Evolutionary conservation across 441 rosid genomes (phyloP), one percentile per base, ranked within the genome.

Genomic region (Corymbia calophylla): DNA sequence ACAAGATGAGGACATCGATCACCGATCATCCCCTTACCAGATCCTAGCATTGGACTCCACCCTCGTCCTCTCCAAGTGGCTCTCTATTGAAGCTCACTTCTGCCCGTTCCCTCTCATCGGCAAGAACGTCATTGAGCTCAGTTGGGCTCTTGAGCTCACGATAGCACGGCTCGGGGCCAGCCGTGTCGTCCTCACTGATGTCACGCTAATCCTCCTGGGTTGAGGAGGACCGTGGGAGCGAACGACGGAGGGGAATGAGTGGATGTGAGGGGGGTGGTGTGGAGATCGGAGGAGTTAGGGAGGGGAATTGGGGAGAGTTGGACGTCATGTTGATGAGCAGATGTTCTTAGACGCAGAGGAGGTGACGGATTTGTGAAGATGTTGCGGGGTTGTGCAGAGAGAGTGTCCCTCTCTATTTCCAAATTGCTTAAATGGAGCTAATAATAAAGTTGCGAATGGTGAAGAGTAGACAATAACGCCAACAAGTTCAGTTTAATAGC

Each of bases 271-370:
- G 91, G 93, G 77, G 91, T 89, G 53, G 64, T 0, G 7, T 58
- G n/a, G n/a, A 14, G 64, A 25, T 10, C 0, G 0, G 0, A 1
- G 62, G 62, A 58, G 89, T 80, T 87, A 39, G 6, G 1, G 25
- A 88, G 86, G 62, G 86, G 12, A 68, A 54, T 90, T 1, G 0
- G 1, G 14, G 3, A 58, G n/a, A 58, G 64, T 10, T 2, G 64
- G n/a, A 58, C 12, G 23, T 91, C 3, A 91, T 93, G 35, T 70
- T 94, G 90, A 92, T 93, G 93, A 92, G 93, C 29, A 93, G 53
- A 91, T 93, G 87, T 91, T 93, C 54, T 93, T 29, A 31, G 92
- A 91, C 14, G 16, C 17, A 8, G 89, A 88, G 58, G 91, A 88
- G 64, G 89, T 89, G 92, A 88, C 18, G 23, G 86, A 58, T 23